Percentiles rank a stretch among this genome's conserved stretches.
phyloP scores from a whole-genome alignment of 306 rosid genomes.

The Dryas drummondii region DNA sequence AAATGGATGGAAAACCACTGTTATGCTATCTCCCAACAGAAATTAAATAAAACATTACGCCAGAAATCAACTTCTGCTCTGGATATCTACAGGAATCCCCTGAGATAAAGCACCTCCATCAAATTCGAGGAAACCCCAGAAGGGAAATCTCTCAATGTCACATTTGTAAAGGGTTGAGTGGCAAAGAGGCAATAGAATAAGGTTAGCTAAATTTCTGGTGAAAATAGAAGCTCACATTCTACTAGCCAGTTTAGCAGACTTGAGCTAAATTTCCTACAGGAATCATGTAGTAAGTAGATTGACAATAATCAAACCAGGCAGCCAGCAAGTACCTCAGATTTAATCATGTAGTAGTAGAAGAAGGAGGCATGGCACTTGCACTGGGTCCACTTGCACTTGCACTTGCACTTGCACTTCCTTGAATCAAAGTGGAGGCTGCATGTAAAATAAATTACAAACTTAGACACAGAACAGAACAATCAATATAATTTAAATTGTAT shows the following conservation, averaged over 20 bases:
- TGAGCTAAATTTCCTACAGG: conserved; percentile 1
- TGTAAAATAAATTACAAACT: too few species aligned
- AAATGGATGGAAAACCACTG: background rate
- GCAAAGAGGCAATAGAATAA: background rate
- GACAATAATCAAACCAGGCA: too few species aligned
- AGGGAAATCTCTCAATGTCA: background rate
- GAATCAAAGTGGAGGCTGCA: too few species aligned
- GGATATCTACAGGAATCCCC: background rate
- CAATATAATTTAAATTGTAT: too few species aligned
- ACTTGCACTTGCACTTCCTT: too few species aligned
- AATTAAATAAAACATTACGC: background rate
- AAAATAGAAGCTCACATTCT: background rate
- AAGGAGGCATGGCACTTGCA: too few species aligned
- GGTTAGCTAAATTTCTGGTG: background rate
- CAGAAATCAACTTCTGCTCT: background rate
- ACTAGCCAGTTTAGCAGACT: background rate
- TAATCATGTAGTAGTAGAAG: too few species aligned
- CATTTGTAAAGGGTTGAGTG: background rate
- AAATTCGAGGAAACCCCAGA: background rate
- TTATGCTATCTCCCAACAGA: background rate
- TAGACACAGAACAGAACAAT: too few species aligned
- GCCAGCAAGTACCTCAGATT: too few species aligned
- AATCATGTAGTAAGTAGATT: too few species aligned
- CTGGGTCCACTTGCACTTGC: too few species aligned
- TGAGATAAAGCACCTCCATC: background rate